phyloP scores from a whole-genome alignment of 2,329 filamentous ascomycete genomes.

The Aureobasidium sp. region DNA sequence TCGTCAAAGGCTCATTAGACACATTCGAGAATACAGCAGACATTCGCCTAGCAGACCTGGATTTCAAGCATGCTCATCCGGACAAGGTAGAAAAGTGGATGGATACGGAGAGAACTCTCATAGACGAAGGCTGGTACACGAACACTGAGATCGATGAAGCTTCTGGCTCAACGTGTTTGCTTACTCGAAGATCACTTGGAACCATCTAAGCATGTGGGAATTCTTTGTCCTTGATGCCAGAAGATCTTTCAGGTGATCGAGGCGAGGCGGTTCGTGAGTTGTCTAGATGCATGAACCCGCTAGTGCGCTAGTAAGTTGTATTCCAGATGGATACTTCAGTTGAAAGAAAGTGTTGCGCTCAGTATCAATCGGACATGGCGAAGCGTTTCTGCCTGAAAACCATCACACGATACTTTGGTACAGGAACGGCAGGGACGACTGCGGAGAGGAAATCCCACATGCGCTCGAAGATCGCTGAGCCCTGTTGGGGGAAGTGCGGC shows the following conservation, averaged over 20 bases:
- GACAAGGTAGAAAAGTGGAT: slow-evolving; percentile 38
- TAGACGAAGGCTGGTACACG: slow-evolving; percentile 36
- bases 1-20: slow-evolving; percentile 28
- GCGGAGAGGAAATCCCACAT: neutral
- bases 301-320: neutral
- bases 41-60: slow-evolving; percentile 40
- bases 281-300: neutral
- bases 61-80: slow-evolving; percentile 35
- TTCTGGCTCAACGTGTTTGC: neutral
- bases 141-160: slow-evolving; percentile 22
- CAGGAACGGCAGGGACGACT: neutral
- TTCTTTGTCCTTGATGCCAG: neutral
- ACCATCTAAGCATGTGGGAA: neutral
- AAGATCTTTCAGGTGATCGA: neutral
- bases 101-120: slow-evolving; percentile 33
- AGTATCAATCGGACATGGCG: neutral
- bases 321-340: neutral
- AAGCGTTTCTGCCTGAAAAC: neutral
- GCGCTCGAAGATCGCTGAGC: neutral
- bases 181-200: neutral
- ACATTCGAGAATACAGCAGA: slow-evolving; percentile 26
- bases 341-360: neutral
- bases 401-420: neutral
- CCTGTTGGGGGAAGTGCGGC: neutral
- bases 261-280: neutral